Conservation (phyloP, 306 rosid genomes). For the Abrus precatorius region DNA sequence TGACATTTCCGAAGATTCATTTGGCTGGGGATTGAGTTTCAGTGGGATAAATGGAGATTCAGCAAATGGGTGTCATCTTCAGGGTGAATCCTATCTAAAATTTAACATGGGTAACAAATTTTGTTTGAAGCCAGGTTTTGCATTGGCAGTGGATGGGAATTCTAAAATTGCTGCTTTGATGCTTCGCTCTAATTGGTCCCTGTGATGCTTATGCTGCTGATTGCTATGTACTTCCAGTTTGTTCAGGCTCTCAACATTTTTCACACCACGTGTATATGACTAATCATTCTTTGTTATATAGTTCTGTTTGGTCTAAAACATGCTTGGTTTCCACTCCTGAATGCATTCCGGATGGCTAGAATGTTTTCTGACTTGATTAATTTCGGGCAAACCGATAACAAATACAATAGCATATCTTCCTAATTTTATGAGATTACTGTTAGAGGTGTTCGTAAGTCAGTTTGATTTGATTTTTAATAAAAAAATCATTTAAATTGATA, state of each 20-base stretch:
- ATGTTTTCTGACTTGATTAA: neutral
- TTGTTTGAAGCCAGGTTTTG: constrained; percentile 85
- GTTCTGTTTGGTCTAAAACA: constrained; percentile 3
- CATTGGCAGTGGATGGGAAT: constrained; percentile 64
- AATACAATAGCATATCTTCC: no score
- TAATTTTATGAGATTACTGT: no score
- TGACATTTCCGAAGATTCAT: constrained; percentile 76
- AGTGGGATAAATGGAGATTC: constrained; percentile 66
- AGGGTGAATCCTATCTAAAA: constrained; percentile 78
- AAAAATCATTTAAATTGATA: no score
- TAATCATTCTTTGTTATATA: constrained; percentile 30
- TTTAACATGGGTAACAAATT: constrained; percentile 66
- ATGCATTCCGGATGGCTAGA: constrained; percentile 5
- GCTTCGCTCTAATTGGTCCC: constrained; percentile 82
- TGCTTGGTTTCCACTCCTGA: neutral
- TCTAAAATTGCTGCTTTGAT: constrained; percentile 64
- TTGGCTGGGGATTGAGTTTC: constrained; percentile 85
- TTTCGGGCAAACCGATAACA: neutral
- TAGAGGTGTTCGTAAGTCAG: no score
- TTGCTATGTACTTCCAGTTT: neutral
- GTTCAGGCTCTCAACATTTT: constrained; percentile 25
- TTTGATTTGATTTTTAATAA: no score
- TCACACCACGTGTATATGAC: constrained; percentile 32
- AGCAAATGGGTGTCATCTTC: constrained; percentile 61
- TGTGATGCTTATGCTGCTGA: constrained; percentile 50